Conservation (phyloP, 2,329 filamentous ascomycete species). For the Talaromyces islandicus region DNA sequence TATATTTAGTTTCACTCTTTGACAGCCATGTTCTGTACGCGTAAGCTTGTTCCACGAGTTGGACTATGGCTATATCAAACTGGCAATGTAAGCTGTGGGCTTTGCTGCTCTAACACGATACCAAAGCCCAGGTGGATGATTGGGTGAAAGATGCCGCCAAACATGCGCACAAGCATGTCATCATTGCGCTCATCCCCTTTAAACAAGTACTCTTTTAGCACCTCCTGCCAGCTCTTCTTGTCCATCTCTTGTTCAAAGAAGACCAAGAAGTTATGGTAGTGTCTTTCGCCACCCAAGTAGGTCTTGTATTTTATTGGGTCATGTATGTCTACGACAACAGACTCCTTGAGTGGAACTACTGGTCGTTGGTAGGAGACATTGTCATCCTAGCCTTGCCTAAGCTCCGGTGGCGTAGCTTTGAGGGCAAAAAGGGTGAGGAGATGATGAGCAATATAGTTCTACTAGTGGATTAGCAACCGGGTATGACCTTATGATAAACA, state of each 20-base stretch:
- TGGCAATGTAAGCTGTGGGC: neutral
- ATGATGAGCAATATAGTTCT: conserved; percentile 72
- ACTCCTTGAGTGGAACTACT: conserved; percentile 40
- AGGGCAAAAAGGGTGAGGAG: conserved; percentile 71
- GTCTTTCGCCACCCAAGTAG: conserved; percentile 56
- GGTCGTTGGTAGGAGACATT: conserved; percentile 64
- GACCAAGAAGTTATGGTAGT: conserved; percentile 68
- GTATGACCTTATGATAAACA: neutral
- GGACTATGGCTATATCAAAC: conserved; percentile 40
- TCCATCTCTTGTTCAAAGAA: conserved; percentile 74
- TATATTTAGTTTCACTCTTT: conserved; percentile 44
- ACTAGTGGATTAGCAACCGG: neutral
- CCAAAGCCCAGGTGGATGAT: conserved; percentile 82
- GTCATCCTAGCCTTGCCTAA: conserved; percentile 59
- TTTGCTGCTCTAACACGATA: conserved; percentile 68
- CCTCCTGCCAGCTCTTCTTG: conserved; percentile 53
- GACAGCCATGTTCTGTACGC: conserved; percentile 27
- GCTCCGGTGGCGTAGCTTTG: conserved; percentile 53
- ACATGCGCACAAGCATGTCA: conserved; percentile 64
- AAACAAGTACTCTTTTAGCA: conserved; percentile 65
- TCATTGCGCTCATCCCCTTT: conserved; percentile 58
- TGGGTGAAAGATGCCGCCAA: conserved; percentile 67
- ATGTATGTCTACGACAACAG: conserved; percentile 50
- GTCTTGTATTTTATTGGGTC: conserved; percentile 51
- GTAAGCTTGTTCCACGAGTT: conserved; percentile 57